Evolutionary conservation across 306 rosid species (phyloP).

Genomic region (Quercus variabilis): DNA sequence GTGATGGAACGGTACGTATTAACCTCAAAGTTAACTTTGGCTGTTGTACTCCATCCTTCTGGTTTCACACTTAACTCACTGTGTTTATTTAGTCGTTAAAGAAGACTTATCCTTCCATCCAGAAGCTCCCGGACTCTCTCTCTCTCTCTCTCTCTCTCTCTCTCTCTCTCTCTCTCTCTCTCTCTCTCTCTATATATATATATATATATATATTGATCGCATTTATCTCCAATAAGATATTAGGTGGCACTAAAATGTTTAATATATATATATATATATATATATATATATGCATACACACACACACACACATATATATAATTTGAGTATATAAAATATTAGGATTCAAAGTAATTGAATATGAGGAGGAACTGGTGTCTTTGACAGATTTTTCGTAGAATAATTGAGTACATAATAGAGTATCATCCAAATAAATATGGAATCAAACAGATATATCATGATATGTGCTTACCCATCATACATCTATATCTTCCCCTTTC

Average conservation of each 20-base stretch:
- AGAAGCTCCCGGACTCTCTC: neutral
- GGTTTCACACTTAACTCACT: neutral
- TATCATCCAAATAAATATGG: neutral
- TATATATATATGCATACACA: neutral
- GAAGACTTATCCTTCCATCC: neutral
- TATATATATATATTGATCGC: neutral
- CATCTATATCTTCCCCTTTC: neutral
- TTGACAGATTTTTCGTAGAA: neutral
- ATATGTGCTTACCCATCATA: neutral
- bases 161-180: neutral
- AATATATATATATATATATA: neutral
- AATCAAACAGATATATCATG: neutral
- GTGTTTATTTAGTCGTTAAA: neutral
- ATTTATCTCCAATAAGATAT: neutral
- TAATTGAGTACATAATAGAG: neutral
- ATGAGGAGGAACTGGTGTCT: neutral
- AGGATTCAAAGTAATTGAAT: too few species aligned
- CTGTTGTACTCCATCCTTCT: neutral
- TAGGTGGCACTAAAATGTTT: neutral
- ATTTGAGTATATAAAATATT: neutral
- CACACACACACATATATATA: neutral
- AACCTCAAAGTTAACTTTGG: slow-evolving; percentile 16
- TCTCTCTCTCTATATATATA: neutral
- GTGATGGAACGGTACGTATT: slow-evolving; percentile 55
- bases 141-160: too few species aligned